Evolutionary conservation across 768 basidiomycete species (phyloP).

Genomic region (Boletus bicolor): DNA sequence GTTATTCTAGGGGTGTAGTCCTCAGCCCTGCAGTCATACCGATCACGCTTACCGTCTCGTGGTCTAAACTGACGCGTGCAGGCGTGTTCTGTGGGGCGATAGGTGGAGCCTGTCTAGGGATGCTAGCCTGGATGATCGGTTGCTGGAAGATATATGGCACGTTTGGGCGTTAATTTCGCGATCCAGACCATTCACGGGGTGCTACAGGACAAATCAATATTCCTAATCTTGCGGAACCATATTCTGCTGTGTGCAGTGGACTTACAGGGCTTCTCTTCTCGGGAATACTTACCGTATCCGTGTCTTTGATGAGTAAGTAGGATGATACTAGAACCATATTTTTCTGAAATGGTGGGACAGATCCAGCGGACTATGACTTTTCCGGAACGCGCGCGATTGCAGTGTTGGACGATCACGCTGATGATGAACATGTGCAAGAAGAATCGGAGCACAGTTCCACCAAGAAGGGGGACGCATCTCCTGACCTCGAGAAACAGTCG

Average conservation of each 20-base stretch:
- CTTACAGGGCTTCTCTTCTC: constrained; percentile 38
- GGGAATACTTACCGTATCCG: constrained; percentile 33
- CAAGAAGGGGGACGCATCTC: neutral
- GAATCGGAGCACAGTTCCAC: neutral
- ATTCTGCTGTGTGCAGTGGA: constrained; percentile 40
- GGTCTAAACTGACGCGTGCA: constrained; percentile 42
- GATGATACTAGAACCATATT: neutral
- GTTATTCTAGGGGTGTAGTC: constrained; percentile 40
- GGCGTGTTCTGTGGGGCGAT: constrained; percentile 42
- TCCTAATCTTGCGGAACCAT: constrained; percentile 36
- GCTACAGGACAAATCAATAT: constrained; percentile 35
- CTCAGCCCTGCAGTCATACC: constrained; percentile 51
- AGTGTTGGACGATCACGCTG: constrained; percentile 23
- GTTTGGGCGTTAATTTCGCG: neutral
- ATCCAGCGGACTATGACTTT: constrained; percentile 39
- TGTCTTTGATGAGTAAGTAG: constrained; percentile 35
- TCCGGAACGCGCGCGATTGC: constrained; percentile 35
- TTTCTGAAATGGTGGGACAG: constrained; percentile 14
- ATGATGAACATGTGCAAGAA: neutral
- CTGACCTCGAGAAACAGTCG: constrained; percentile 16
- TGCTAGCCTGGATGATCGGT: constrained; percentile 50
- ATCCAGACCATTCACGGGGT: neutral
- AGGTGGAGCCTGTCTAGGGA: constrained; percentile 40
- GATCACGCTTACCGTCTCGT: constrained; percentile 44
- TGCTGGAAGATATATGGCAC: constrained; percentile 48